These are phyloP conservation scores for Gentiana dahurica DNA, from an alignment of 257 asterid genomes.

Conservation along the genomic window DNA sequence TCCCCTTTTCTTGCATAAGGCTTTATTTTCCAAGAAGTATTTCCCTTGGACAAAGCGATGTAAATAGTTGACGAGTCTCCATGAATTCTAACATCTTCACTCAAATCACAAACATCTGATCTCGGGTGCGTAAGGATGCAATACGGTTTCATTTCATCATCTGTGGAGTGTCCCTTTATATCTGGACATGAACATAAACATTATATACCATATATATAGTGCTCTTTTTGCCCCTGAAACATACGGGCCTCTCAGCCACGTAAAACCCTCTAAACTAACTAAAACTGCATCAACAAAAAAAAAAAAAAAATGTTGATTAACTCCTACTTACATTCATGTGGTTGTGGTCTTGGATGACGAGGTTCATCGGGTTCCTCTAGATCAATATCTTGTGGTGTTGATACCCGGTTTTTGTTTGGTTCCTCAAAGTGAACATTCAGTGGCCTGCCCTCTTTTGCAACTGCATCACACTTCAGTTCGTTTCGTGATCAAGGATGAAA, in stretches of 20 bases:
- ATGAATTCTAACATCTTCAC: conserved; percentile 52
- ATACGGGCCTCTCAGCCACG: too few relatives aligned
- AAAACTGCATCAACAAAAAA: neutral
- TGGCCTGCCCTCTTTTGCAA: too few relatives aligned
- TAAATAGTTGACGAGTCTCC: conserved; percentile 35
- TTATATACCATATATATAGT: too few relatives aligned
- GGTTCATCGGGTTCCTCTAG: too few relatives aligned
- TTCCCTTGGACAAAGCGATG: conserved; percentile 14
- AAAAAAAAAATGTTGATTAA: neutral
- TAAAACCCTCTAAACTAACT: too few relatives aligned
- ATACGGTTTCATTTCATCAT: conserved; percentile 11
- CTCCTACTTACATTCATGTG: conserved; percentile 1
- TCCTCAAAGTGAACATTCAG: too few relatives aligned
- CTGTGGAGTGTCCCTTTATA: conserved; percentile 13
- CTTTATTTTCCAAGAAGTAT: conserved; percentile 20
- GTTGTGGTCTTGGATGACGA: too few relatives aligned
- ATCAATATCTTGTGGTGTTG: too few relatives aligned
- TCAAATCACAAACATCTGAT: conserved; percentile 37
- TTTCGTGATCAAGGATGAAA: too few relatives aligned
- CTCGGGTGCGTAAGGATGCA: conserved; percentile 19
- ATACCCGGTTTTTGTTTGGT: too few relatives aligned
- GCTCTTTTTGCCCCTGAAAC: too few relatives aligned
- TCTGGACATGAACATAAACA: neutral
- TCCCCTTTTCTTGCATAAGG: conserved; percentile 54
- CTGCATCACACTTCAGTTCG: too few relatives aligned